Evolutionary conservation across 805 yeast species (phyloP), one percentile per base, ranked within the genome.

Genomic region (Yamadazyma tumulicola): DNA sequence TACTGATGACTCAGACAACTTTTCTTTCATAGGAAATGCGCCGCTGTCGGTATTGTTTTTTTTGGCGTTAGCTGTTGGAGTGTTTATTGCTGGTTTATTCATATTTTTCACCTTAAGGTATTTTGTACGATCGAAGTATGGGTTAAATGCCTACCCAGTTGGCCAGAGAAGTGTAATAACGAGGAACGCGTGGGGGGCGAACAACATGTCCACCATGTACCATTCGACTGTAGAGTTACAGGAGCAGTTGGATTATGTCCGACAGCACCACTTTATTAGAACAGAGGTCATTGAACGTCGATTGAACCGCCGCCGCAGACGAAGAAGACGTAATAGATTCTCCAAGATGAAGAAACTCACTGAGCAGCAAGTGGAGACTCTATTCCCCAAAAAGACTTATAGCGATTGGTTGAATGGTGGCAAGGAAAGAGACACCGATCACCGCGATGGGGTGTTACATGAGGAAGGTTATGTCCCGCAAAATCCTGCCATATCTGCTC

Each of bases 31-130:
- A 8, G 70, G 70, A 4, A 72, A 67, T 45, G 64, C 73, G 22
- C 84, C 85, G 1, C 75, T 84, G 1, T 77, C 83, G 1, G 77
- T 78, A 22, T 57, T 80, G 19, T 80, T 80, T 55, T 77, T 78
- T 54, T 57, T 80, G 9, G 84, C 85, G 1, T 63, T 80, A 22
- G 74, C 80, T 1, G 74, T 78, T 10, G 85, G 85, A 3, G 71
- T 77, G 9, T 49, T 71, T 15, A 77, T 79, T 25, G 83, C 84
- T 4, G 14, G 65, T 0, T 51, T 77, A 18, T 77, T 80, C 46
- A 43, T 77, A 6, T 77, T 77, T 55, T 78, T 80, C 64, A 75
- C 85, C 8, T 49, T 75, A 34, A 58, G 84, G 31, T 79, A 80
- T 52, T 72, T 79, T 45, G 67, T 79, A 3, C 59, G 85, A 33